These are phyloP conservation scores for Tricholoma matsutake DNA, from an alignment of 768 basidiomycete genomes.

Conservation along the genomic window DNA sequence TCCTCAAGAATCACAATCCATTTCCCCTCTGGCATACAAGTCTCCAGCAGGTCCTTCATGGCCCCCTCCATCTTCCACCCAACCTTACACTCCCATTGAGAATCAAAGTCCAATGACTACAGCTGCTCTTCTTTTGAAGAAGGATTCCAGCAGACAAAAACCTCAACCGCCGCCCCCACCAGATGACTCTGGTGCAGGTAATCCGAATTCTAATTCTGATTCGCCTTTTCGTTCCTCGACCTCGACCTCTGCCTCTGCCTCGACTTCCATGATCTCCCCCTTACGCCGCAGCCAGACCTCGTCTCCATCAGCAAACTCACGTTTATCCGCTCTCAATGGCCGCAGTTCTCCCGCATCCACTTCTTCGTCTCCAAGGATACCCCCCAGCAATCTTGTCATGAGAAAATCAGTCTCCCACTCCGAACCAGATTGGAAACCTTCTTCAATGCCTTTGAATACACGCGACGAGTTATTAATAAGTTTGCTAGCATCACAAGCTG, in stretches of 20 bases:
- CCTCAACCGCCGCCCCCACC: slow-evolving; percentile 22
- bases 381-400: slow-evolving; percentile 6
- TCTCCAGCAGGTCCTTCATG: slow-evolving; percentile 36
- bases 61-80: slow-evolving; percentile 42
- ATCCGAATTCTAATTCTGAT: background rate
- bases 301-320: slow-evolving; percentile 15
- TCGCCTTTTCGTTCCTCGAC: slow-evolving; percentile 22
- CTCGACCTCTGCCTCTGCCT: slow-evolving; percentile 5
- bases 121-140: slow-evolving; percentile 49
- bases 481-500: slow-evolving; percentile 89
- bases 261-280: background rate
- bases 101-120: slow-evolving; percentile 37
- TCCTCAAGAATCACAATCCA: slow-evolving; percentile 11
- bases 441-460: slow-evolving; percentile 41
- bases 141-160: slow-evolving; percentile 40
- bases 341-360: slow-evolving; percentile 20
- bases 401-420: slow-evolving; percentile 17
- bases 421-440: slow-evolving; percentile 38
- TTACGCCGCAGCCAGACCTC: background rate
- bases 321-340: slow-evolving; percentile 19
- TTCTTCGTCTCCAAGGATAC: slow-evolving; percentile 13
- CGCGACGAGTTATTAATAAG: slow-evolving; percentile 87
- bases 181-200: slow-evolving; percentile 20
- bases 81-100: slow-evolving; percentile 21
- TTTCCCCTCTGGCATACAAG: slow-evolving; percentile 16